Base-by-base conservation (phyloP, 2,329 filamentous ascomycete species). In the Cercospora sesami region DNA sequence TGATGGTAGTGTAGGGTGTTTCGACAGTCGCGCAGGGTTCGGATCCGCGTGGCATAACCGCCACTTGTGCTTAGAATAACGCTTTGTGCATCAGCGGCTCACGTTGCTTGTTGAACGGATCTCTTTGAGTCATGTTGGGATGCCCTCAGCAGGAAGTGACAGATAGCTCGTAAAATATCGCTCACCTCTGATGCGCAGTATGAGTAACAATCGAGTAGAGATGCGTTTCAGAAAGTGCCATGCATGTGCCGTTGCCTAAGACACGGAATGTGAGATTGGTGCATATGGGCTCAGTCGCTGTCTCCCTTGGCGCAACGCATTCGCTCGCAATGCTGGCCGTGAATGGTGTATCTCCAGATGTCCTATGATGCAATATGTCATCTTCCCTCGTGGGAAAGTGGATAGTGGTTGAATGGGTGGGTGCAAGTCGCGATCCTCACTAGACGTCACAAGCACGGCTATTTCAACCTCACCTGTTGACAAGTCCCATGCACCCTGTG, bases 391-490 rank as follows among this genome's bases (percentile, higher is more conserved):
- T 51, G 45, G 26, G 18, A 23, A 12, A 23, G 45, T 51, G 21
- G 45, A 21, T 26, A 51, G 21, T 51, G 45, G 10, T 23, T 48
- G 18, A 5, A 23, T 51, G 45, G 45, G 45, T 51, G n/a, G 45
- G 45, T 23, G 45, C 45, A 16, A 58, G 53, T 30, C 26, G 53
- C 53, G 53, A 31, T 58, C 26, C 30, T 33, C 23, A 26, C 14
- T n/a, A 26, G 53, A 58, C 53, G 53, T 58, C 53, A 58, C 53
- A 58, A 58, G 18, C 59, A 63, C 51, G 60, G 30, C 45, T 63
- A 63, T 51, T 63, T 53, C 60, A 53, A 63, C 45, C 60, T 63
- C 60, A 63, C 60, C 45, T 53, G 39, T 31, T 10, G 16, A 18
- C 18, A 18, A 42, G 12, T 42, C n/a, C 26, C 45, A 30, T 18